Percentiles rank a stretch among this genome's conserved stretches.
Conservation (phyloP, 108 stramenopile species). For the Pseudonitzschia pungens region DNA sequence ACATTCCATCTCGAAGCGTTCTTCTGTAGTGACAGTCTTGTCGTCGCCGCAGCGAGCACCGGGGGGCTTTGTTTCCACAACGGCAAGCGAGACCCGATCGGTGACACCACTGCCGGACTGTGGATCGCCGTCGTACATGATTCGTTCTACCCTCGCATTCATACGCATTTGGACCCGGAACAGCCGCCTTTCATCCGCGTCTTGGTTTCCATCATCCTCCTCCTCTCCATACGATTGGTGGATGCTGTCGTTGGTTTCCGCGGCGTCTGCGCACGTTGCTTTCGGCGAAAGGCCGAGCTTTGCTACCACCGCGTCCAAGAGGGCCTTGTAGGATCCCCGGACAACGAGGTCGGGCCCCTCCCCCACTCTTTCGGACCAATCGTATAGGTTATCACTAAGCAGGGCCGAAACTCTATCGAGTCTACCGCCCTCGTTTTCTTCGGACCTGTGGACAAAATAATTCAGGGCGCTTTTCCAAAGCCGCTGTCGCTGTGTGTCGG, state of each 20-base stretch:
- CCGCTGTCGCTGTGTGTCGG: not conserved
- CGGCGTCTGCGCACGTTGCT: not conserved
- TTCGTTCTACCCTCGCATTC: not conserved
- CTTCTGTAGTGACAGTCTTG: too few relatives aligned
- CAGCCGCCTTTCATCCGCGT: not conserved
- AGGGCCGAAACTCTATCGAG: slow-evolving; percentile 9
- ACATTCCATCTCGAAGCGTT: not conserved
- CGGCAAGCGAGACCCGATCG: not conserved
- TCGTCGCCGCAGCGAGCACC: too few relatives aligned
- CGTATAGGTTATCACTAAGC: slow-evolving; percentile 1
- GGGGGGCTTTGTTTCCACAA: not conserved
- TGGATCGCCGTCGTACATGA: not conserved
- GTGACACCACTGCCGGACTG: not conserved
- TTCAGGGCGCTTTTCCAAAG: slow-evolving; percentile 10
- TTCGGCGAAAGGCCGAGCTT: not conserved
- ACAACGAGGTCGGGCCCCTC: slow-evolving; percentile 17
- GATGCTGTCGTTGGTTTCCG: not conserved
- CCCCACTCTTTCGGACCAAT: not conserved
- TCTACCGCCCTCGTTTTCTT: slow-evolving; percentile 30
- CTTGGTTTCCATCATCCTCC: too few relatives aligned
- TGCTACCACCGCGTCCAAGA: not conserved
- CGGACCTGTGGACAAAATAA: slow-evolving; percentile 24
- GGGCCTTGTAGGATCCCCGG: slow-evolving; percentile 6
- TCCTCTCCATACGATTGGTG: not conserved
- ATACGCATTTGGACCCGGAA: not conserved